phyloP scores from a whole-genome alignment of 108 stramenopile species.

The Discostella stelligeroides region DNA sequence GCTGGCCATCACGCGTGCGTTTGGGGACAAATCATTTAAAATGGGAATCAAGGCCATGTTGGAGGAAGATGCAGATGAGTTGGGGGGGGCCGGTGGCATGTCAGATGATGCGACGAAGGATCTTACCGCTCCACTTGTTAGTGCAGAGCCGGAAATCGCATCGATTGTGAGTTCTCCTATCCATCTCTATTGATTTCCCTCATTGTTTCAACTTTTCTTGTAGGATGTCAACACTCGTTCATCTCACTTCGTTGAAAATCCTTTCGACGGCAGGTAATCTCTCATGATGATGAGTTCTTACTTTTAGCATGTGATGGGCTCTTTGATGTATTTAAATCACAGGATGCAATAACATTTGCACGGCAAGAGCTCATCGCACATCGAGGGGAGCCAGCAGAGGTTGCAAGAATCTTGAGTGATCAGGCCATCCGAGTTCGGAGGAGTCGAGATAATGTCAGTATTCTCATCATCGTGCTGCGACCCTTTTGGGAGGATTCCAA shows the following conservation, averaged over 20 bases:
- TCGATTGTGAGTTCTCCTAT: slow-evolving; percentile 76
- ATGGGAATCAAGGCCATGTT: slow-evolving; percentile 94
- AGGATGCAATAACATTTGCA: slow-evolving; percentile 92
- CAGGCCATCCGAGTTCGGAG: slow-evolving; percentile 91
- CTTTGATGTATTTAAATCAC: slow-evolving; percentile 96
- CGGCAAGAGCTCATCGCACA: slow-evolving; percentile 86
- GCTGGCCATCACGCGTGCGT: slow-evolving; percentile 96
- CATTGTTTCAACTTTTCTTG: slow-evolving; percentile 9
- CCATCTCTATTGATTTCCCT: not conserved
- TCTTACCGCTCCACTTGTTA: slow-evolving; percentile 87
- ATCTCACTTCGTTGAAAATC: slow-evolving; percentile 18
- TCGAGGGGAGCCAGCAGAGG: slow-evolving; percentile 90
- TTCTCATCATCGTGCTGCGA: slow-evolving; percentile 88
- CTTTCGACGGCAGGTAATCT: slow-evolving; percentile 68
- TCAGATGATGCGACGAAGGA: slow-evolving; percentile 82
- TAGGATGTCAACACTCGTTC: slow-evolving; percentile 11
- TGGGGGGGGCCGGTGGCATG: slow-evolving; percentile 63
- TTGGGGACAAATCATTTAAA: slow-evolving; percentile 98
- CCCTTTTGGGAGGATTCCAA: slow-evolving; percentile 86
- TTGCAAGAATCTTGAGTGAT: slow-evolving; percentile 87
- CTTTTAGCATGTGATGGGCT: slow-evolving; percentile 97
- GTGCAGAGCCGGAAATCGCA: slow-evolving; percentile 91
- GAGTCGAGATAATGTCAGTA: slow-evolving; percentile 93
- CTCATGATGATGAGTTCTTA: slow-evolving; percentile 93
- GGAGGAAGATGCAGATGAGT: slow-evolving; percentile 84